Conservation (phyloP, 768 basidiomycete species). For the Phylloporus arenicola region DNA sequence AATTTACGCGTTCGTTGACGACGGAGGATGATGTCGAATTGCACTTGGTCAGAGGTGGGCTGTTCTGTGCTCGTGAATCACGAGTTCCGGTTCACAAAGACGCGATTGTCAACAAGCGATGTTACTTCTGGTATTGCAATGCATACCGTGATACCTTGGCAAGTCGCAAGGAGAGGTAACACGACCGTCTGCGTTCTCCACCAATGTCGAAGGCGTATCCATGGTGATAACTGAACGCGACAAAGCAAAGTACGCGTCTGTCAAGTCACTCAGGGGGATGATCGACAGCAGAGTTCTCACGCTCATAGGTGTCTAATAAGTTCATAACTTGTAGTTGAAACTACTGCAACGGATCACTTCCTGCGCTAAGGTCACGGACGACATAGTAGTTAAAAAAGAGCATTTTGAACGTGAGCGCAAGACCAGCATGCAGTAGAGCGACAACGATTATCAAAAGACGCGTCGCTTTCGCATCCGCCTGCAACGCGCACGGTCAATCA, state of each 20-base stretch:
- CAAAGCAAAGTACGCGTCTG: neutral
- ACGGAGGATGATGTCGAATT: conserved; percentile 53
- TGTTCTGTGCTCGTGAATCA: conserved; percentile 19
- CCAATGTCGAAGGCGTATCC: conserved; percentile 5
- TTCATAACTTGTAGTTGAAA: neutral
- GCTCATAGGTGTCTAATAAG: neutral
- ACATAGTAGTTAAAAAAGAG: conserved; percentile 62
- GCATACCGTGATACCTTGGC: conserved; percentile 3
- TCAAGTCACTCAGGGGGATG: too few relatives aligned
- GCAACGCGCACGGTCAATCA: conserved; percentile 1
- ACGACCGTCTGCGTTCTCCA: neutral
- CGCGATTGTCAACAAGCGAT: neutral
- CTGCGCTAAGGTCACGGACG: conserved; percentile 34
- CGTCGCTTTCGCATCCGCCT: conserved; percentile 86
- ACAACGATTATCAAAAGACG: conserved; percentile 78
- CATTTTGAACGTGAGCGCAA: conserved; percentile 80
- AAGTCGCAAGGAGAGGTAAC: neutral
- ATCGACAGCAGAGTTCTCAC: neutral
- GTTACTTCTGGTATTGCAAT: neutral
- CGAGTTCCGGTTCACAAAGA: neutral
- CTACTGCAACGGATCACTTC: conserved; percentile 19
- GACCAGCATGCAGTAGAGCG: conserved; percentile 64
- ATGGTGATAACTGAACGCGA: neutral
- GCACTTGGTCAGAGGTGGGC: conserved; percentile 43
- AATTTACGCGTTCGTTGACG: conserved; percentile 49